Evolutionary conservation across 2,329 filamentous ascomycete genomes (phyloP).

Genomic region (Epichloe brachyelytri): DNA sequence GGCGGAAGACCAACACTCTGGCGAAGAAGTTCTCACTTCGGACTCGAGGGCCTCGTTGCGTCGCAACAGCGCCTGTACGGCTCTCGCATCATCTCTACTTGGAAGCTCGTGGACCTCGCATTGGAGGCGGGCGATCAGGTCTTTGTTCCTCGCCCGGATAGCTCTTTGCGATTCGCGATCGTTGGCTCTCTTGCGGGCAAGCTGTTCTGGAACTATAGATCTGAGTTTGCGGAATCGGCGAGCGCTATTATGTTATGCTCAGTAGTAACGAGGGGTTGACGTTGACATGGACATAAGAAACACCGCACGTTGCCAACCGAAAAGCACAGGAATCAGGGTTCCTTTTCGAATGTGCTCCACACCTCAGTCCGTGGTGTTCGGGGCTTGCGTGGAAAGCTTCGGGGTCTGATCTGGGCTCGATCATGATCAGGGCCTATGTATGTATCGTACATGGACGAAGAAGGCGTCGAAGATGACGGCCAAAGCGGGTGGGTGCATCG

Average conservation of each 20-base stretch:
- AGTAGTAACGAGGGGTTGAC: neutral
- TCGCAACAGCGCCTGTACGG: neutral
- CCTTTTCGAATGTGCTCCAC: no score
- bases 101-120: conserved; percentile 1
- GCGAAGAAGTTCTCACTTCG: no score
- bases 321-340: no score
- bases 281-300: neutral
- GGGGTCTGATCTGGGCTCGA: no score
- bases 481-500: no score
- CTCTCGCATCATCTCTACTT: conserved; percentile 1
- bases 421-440: no score
- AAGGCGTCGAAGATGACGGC: no score
- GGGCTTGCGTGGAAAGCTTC: no score
- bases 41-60: no score
- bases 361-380: no score
- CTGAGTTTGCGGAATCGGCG: neutral
- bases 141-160: conserved; percentile 2
- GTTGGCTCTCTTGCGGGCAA: conserved; percentile 4
- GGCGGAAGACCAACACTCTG: no score
- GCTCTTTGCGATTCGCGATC: conserved; percentile 2
- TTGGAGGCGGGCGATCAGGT: neutral
- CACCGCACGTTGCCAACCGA: neutral
- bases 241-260: neutral
- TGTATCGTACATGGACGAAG: no score
- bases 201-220: neutral